phyloP scores from a whole-genome alignment of 345 rosid genomes.

The Moringa oleifera region DNA sequence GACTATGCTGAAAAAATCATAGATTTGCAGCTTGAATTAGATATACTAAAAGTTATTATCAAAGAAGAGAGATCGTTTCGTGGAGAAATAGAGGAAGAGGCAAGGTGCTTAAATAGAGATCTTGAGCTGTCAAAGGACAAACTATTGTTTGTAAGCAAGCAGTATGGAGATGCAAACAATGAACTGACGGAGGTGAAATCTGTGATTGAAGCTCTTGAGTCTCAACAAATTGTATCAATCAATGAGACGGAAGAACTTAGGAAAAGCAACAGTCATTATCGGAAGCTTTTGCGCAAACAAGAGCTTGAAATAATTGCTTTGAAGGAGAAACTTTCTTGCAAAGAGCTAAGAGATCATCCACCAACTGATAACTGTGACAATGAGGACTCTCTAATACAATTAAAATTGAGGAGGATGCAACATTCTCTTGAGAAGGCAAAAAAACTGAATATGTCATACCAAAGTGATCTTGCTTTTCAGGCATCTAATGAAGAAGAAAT shows the following conservation, averaged over 20 bases:
- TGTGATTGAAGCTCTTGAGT: constrained; percentile 78
- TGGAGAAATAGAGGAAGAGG: constrained; percentile 41
- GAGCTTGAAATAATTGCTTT: constrained; percentile 48
- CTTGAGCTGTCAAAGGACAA: constrained; percentile 44
- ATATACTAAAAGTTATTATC: constrained; percentile 69
- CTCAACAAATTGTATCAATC: constrained; percentile 62
- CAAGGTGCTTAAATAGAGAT: constrained; percentile 41
- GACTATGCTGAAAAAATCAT: constrained; percentile 55
- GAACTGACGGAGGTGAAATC: constrained; percentile 61
- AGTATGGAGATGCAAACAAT: constrained; percentile 35
- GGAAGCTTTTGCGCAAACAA: constrained; percentile 46
- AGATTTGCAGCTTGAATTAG: constrained; percentile 83
- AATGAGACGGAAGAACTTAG: constrained; percentile 61
- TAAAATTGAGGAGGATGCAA: constrained; percentile 74
- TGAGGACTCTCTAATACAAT: constrained; percentile 35
- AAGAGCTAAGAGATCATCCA: constrained; percentile 37
- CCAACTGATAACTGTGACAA: constrained; percentile 22
- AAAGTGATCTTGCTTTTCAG: constrained; percentile 52
- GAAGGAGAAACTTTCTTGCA: constrained; percentile 45
- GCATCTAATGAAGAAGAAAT: constrained; percentile 69
- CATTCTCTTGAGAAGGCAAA: constrained; percentile 85
- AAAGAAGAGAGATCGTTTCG: constrained; percentile 66
- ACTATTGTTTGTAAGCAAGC: constrained; percentile 32
- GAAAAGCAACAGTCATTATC: constrained; percentile 39
- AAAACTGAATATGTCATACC: constrained; percentile 62